Conservation (phyloP, 805 yeast species). For the Candida golubevii region DNA sequence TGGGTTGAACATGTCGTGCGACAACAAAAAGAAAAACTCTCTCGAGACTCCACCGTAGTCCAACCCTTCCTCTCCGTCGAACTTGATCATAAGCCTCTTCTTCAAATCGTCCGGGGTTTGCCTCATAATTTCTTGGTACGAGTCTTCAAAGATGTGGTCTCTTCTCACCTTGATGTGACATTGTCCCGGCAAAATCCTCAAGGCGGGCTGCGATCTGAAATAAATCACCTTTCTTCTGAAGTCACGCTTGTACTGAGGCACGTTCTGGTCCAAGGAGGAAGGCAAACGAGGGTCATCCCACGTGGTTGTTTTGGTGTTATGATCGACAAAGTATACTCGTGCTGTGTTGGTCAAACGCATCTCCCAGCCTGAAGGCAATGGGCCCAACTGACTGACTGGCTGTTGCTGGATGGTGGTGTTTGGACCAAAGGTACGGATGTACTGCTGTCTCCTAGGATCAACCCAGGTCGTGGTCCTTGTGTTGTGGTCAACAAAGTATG, state of each 20-base stretch:
- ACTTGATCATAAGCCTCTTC: conserved; percentile 95
- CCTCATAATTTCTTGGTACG: conserved; percentile 97
- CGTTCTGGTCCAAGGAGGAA: conserved; percentile 94
- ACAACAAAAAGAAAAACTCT: conserved; percentile 92
- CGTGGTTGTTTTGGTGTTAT: conserved; percentile 97
- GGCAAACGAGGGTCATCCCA: conserved; percentile 99
- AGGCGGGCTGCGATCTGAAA: conserved; percentile 97
- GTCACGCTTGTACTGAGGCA: conserved; percentile 98
- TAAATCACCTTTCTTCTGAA: conserved; percentile 96
- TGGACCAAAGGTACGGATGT: conserved; percentile 91
- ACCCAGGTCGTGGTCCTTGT: conserved; percentile 99
- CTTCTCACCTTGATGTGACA: conserved; percentile 97
- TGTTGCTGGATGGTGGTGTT: conserved; percentile 93
- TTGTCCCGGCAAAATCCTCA: conserved; percentile 96
- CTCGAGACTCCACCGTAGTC: conserved; percentile 99
- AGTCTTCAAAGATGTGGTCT: conserved; percentile 93
- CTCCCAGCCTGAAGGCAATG: conserved; percentile 99
- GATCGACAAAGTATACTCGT: conserved; percentile 97
- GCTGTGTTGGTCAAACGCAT: conserved; percentile 99
- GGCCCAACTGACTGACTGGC: conserved; percentile 96
- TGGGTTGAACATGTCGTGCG: conserved; percentile 99
- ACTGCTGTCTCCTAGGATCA: conserved; percentile 98
- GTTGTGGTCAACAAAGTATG: conserved; percentile 97
- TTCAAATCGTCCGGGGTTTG: conserved; percentile 98
- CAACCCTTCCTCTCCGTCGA: conserved; percentile 98